phyloP scores from a whole-genome alignment of 2,329 filamentous ascomycete genomes.

The Stachybotrys chartarum region DNA sequence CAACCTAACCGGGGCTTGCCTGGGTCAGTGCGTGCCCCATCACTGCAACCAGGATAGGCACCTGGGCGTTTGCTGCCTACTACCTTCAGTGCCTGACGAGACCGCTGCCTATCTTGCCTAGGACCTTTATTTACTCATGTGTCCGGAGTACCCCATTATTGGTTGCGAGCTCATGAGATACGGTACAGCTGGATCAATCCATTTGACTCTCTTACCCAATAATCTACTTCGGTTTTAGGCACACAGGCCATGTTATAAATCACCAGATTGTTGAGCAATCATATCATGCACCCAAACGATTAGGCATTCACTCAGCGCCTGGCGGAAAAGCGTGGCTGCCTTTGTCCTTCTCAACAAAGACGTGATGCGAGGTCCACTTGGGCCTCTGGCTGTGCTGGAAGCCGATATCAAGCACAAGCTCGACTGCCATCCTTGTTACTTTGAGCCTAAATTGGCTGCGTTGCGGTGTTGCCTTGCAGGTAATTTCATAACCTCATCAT shows the following conservation, averaged over 20 bases:
- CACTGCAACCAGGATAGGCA: background rate
- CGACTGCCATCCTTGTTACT: background rate
- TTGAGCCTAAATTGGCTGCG: background rate
- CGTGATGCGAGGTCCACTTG: background rate
- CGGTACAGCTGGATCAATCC: no score
- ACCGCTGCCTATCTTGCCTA: background rate
- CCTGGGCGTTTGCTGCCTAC: background rate
- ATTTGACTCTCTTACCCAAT: no score
- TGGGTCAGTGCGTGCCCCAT: background rate
- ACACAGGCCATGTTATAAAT: no score
- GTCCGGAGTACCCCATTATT: no score
- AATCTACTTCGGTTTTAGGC: no score
- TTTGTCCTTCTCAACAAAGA: background rate
- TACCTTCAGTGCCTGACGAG: background rate
- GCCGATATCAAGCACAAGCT: background rate
- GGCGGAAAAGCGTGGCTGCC: background rate
- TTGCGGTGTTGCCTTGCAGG: background rate
- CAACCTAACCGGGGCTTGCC: constrained; percentile 1
- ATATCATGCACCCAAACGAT: background rate
- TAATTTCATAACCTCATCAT: background rate
- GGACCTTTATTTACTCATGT: background rate
- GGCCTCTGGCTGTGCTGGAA: background rate
- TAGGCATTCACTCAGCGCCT: background rate
- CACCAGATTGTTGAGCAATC: no score
- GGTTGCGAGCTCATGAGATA: no score